phyloP scores from a whole-genome alignment of 257 asterid genomes.

The Primulina huaijiensis region DNA sequence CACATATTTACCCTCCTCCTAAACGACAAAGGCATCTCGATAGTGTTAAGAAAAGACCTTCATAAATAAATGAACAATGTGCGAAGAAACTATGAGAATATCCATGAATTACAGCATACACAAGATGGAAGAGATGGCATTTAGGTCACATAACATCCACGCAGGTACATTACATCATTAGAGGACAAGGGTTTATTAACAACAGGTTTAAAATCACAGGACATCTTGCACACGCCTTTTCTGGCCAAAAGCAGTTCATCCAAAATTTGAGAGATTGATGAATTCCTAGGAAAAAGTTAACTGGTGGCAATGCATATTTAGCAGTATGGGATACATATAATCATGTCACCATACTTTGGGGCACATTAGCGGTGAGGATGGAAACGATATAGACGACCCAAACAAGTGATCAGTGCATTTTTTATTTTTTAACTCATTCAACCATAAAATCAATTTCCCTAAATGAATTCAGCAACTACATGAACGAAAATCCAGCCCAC shows the following conservation, averaged over 20 bases:
- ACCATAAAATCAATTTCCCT: background rate
- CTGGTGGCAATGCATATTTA: background rate
- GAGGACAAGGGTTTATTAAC: background rate
- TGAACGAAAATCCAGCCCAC: background rate
- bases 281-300: background rate
- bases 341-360: background rate
- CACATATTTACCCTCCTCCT: conserved; percentile 80
- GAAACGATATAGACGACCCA: background rate
- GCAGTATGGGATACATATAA: background rate
- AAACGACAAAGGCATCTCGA: conserved; percentile 20
- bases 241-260: background rate
- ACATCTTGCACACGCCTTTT: too few relatives aligned
- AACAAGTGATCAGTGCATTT: background rate
- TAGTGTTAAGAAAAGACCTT: background rate
- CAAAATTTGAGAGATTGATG: background rate
- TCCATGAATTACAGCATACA: background rate
- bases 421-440: background rate
- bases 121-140: background rate
- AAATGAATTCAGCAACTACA: background rate
- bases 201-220: background rate
- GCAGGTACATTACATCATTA: background rate
- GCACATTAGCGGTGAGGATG: background rate
- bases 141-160: background rate
- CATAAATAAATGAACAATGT: background rate
- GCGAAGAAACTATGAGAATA: background rate